A percentile compares a stretch with the other conserved stretches of the same genome.
phyloP scores from a whole-genome alignment of 2,329 filamentous ascomycete species.

The Diplodia mutila region DNA sequence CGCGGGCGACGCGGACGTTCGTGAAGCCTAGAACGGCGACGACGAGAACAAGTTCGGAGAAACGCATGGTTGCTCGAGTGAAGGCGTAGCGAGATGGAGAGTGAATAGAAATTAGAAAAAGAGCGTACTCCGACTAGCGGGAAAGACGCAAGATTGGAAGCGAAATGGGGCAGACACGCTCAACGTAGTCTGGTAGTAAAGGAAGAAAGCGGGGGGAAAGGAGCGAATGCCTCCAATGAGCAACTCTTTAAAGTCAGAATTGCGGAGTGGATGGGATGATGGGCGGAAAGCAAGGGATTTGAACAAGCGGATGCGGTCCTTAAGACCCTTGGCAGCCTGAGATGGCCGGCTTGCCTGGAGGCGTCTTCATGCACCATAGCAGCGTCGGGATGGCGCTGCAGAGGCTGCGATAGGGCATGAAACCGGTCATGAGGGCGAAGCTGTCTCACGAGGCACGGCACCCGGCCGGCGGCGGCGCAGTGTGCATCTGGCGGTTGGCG shows the following conservation, averaged over 20 bases:
- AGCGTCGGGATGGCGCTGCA: constrained; percentile 37
- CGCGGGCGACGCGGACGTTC: constrained; percentile 33
- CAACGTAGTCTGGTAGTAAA: constrained; percentile 43
- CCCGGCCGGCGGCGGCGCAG: not conserved
- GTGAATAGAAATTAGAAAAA: constrained; percentile 31
- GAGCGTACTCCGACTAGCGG: constrained; percentile 44
- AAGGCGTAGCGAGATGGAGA: constrained; percentile 3
- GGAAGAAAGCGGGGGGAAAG: constrained; percentile 43
- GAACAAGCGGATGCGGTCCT: constrained; percentile 19
- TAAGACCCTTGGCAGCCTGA: constrained; percentile 41
- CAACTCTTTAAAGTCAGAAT: constrained; percentile 23
- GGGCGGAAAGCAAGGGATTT: not conserved
- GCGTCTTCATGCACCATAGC: constrained; percentile 28
- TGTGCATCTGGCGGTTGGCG: not conserved
- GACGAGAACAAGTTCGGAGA: constrained; percentile 36
- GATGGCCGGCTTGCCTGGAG: not conserved
- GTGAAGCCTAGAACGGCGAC: constrained; percentile 19
- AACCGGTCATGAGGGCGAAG: constrained; percentile 45
- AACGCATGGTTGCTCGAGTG: constrained; percentile 37
- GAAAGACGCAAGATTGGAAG: constrained; percentile 34
- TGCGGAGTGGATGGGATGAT: constrained; percentile 19
- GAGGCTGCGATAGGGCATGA: constrained; percentile 41
- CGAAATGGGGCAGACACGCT: constrained; percentile 41
- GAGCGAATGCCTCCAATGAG: constrained; percentile 36
- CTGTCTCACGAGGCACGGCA: constrained; percentile 41